These are phyloP conservation scores for Ophiosphaerella herpotricha DNA, from an alignment of 2,329 filamentous ascomycete species.

Conservation along the genomic window DNA sequence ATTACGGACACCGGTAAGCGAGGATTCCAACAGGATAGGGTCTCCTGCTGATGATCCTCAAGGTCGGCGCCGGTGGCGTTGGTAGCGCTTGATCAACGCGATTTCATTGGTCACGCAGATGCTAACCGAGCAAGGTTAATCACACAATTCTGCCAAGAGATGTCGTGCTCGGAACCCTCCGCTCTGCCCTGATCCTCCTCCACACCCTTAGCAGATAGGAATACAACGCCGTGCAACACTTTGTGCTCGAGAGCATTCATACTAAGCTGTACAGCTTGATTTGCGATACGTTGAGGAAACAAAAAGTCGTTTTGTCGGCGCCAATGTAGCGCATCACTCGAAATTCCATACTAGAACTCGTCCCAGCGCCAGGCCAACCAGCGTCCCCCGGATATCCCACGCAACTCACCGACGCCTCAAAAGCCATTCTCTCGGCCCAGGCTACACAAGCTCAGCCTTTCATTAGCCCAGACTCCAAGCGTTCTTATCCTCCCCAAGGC, in stretches of 20 bases:
- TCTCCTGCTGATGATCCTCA: too few species aligned
- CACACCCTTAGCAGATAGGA: background rate
- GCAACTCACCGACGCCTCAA: slow-evolving; percentile 19
- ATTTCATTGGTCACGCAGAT: background rate
- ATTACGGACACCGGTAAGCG: too few species aligned
- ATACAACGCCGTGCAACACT: background rate
- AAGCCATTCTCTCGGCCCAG: slow-evolving; percentile 32
- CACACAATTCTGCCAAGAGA: slow-evolving; percentile 1
- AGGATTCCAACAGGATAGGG: too few species aligned
- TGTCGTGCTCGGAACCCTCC: slow-evolving; percentile 2
- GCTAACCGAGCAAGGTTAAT: slow-evolving; percentile 6
- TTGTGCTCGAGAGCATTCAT: background rate
- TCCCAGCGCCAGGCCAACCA: slow-evolving; percentile 5
- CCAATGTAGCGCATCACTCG: background rate
- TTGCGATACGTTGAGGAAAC: background rate
- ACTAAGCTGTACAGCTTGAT: too few species aligned
- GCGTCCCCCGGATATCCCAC: slow-evolving; percentile 7
- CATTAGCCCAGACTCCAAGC: slow-evolving; percentile 22
- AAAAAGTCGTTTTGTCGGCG: background rate
- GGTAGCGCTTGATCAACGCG: background rate
- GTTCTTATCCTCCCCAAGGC: slow-evolving; percentile 23
- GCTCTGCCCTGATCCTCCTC: background rate
- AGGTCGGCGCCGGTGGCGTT: too few species aligned
- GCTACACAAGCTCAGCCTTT: slow-evolving; percentile 33
- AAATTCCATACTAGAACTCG: background rate